These are phyloP conservation scores for Leishmania tarentolae DNA, from an alignment of 208 protist species.

Conservation along the genomic window DNA sequence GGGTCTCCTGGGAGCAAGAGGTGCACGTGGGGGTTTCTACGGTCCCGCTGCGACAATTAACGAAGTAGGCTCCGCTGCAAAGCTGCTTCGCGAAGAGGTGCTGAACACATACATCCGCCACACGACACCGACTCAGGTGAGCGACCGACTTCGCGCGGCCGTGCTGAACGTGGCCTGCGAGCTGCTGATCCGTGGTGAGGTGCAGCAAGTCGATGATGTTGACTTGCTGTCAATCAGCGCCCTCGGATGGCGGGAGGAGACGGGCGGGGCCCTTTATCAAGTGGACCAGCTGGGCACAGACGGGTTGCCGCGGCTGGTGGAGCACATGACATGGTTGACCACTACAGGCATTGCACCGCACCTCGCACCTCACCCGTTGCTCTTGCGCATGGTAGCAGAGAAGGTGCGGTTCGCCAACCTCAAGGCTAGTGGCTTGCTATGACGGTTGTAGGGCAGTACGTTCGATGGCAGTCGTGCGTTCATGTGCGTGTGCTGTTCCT, in stretches of 20 bases:
- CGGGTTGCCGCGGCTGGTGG: slow-evolving; percentile 38
- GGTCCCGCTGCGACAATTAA: slow-evolving; percentile 13
- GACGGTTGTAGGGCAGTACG: neutral
- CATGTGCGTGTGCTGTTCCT: neutral
- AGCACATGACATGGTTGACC: slow-evolving; percentile 44
- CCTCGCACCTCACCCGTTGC: slow-evolving; percentile 60
- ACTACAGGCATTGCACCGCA: slow-evolving; percentile 32
- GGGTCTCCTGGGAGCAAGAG: slow-evolving; percentile 37
- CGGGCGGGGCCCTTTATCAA: slow-evolving; percentile 60
- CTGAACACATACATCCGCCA: slow-evolving; percentile 39
- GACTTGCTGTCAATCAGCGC: slow-evolving; percentile 64
- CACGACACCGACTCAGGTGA: slow-evolving; percentile 36
- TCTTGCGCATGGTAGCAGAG: slow-evolving; percentile 47
- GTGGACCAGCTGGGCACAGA: slow-evolving; percentile 38
- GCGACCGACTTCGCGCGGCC: slow-evolving; percentile 61
- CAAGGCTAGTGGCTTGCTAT: slow-evolving; percentile 18
- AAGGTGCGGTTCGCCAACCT: slow-evolving; percentile 57
- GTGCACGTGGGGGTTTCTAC: slow-evolving; percentile 62
- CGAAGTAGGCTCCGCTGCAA: neutral
- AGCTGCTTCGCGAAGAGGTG: slow-evolving; percentile 22
- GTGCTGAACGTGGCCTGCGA: slow-evolving; percentile 68
- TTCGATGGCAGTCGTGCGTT: neutral
- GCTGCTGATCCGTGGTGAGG: slow-evolving; percentile 44
- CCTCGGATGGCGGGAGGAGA: slow-evolving; percentile 62
- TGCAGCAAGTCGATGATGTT: slow-evolving; percentile 49